Conservation (phyloP, 768 basidiomycete species). For the Hericium erinaceus region DNA sequence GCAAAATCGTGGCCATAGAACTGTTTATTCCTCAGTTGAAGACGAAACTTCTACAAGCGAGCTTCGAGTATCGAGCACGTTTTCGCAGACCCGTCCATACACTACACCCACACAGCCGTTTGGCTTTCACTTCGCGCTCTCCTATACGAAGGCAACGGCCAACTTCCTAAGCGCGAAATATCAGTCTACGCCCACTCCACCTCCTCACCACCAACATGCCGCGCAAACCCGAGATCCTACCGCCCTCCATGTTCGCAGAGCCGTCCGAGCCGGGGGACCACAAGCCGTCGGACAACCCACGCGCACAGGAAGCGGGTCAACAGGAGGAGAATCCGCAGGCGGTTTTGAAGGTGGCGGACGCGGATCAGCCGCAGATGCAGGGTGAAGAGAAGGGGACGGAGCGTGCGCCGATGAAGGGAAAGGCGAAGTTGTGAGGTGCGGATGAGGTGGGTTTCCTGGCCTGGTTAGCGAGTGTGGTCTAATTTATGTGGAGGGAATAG, state of each 20-base stretch:
- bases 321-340: conserved; percentile 27
- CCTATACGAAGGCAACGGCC: too few species aligned
- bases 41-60: too few species aligned
- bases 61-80: too few species aligned
- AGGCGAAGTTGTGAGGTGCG: neutral
- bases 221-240: conserved; percentile 9
- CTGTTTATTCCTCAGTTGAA: too few species aligned
- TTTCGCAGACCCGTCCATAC: too few species aligned
- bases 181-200: too few species aligned
- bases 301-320: conserved; percentile 15
- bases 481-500: neutral
- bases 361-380: neutral
- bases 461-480: too few species aligned
- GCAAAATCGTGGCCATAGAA: too few species aligned
- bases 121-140: too few species aligned
- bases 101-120: too few species aligned
- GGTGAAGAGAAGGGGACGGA: neutral
- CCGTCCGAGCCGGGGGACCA: conserved; percentile 22
- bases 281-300: conserved; percentile 19
- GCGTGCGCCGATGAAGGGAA: neutral
- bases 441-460: neutral
- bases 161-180: too few species aligned
- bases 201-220: neutral
- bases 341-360: conserved; percentile 11
- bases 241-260: conserved; percentile 18